These are phyloP conservation scores for Chenopodium album DNA, from an alignment of 148 eudicot genomes.

Conservation along the genomic window DNA sequence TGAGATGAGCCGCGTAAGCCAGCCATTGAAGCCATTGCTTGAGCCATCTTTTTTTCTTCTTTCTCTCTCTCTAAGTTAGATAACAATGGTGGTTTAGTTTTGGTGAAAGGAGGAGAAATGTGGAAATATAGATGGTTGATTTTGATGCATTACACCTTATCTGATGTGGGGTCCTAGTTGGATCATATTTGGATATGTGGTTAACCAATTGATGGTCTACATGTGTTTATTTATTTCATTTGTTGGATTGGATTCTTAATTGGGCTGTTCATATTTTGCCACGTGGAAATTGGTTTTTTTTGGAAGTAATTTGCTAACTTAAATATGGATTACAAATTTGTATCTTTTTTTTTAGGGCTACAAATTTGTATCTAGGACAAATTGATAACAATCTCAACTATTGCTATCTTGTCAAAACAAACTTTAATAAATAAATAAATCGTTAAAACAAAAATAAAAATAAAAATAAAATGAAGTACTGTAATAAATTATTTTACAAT, in stretches of 20 bases:
- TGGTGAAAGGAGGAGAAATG: slow-evolving; percentile 1
- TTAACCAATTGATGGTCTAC: slow-evolving; percentile 25
- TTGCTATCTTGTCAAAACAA: too few species aligned
- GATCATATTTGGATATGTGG: slow-evolving; percentile 39
- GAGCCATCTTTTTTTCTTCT: slow-evolving; percentile 49
- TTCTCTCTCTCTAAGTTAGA: background rate
- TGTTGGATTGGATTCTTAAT: slow-evolving; percentile 26
- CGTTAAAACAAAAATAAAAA: too few species aligned
- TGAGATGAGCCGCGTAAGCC: slow-evolving; percentile 66
- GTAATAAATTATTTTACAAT: too few species aligned
- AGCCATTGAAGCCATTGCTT: slow-evolving; percentile 86
- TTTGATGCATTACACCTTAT: slow-evolving; percentile 31
- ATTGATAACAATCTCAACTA: background rate
- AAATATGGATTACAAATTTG: too few species aligned
- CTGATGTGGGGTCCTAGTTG: slow-evolving; percentile 29
- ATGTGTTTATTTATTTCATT: slow-evolving; percentile 13
- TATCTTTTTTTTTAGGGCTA: too few species aligned
- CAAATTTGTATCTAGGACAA: too few species aligned
- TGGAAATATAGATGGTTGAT: slow-evolving; percentile 29
- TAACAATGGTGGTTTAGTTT: background rate
- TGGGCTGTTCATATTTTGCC: background rate
- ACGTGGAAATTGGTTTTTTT: slow-evolving; percentile 6
- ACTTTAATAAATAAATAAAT: too few species aligned
- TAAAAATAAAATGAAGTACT: too few species aligned
- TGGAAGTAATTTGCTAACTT: background rate